These are phyloP conservation scores for Mycena crocata DNA, from an alignment of 768 basidiomycete genomes.

Conservation along the genomic window DNA sequence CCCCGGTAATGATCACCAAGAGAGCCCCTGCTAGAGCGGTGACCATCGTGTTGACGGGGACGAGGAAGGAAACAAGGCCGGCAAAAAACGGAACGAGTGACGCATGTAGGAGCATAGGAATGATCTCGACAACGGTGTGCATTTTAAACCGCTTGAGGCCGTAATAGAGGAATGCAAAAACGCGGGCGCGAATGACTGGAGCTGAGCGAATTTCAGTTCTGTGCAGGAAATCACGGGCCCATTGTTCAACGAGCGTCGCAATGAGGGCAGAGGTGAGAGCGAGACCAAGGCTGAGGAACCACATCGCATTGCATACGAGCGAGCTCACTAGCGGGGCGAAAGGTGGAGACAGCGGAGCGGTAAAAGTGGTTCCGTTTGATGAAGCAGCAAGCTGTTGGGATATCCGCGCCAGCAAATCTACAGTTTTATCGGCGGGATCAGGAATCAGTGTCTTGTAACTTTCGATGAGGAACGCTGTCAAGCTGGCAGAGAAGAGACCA, in stretches of 20 bases:
- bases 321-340: not conserved
- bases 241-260: constrained; percentile 2
- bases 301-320: not conserved
- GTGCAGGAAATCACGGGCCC: not conserved
- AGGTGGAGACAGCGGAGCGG: not conserved
- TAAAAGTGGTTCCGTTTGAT: not conserved
- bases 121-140: too few relatives aligned
- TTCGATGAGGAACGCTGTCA: not conserved
- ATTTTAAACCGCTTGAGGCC: not conserved
- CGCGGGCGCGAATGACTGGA: not conserved
- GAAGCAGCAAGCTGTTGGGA: not conserved
- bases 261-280: not conserved
- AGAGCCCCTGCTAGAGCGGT: too few relatives aligned
- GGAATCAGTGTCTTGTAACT: not conserved
- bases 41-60: too few relatives aligned
- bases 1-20: too few relatives aligned
- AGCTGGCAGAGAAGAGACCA: not conserved
- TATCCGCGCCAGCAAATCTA: not conserved
- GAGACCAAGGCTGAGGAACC: constrained; percentile 1
- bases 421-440: not conserved
- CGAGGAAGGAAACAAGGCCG: not conserved
- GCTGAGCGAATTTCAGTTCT: not conserved
- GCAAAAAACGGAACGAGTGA: not conserved
- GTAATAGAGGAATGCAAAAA: not conserved
- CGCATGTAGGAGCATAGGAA: not conserved